phyloP scores from a whole-genome alignment of 2,329 filamentous ascomycete genomes.

The Trichophyton equinum region DNA sequence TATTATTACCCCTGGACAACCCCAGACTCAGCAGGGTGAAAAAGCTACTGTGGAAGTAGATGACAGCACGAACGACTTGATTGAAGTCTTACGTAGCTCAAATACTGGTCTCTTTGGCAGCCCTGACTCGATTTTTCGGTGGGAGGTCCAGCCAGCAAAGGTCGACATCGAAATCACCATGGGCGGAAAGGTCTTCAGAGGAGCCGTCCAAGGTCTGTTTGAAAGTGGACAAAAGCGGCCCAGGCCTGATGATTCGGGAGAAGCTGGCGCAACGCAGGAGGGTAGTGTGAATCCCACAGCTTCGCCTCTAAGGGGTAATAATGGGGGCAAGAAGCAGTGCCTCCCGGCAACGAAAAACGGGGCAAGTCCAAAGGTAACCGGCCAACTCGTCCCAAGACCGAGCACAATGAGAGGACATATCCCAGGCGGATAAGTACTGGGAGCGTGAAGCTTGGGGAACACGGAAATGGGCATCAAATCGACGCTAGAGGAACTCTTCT shows the following conservation, averaged over 20 bases:
- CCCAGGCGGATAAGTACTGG: not conserved
- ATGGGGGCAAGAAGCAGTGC: not conserved
- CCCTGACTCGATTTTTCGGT: not conserved
- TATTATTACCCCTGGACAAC: not conserved
- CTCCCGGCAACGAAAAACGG: no score
- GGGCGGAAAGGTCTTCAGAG: slow-evolving; percentile 10
- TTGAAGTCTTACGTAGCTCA: not conserved
- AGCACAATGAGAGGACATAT: not conserved
- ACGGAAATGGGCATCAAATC: not conserved
- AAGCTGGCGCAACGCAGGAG: no score
- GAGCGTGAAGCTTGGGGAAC: not conserved
- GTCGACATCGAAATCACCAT: slow-evolving; percentile 10
- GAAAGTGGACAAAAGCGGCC: slow-evolving; percentile 1
- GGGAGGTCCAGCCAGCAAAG: slow-evolving; percentile 11
- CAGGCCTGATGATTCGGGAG: not conserved
- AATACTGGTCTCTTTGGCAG: no score
- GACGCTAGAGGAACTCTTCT: not conserved
- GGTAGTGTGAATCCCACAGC: not conserved
- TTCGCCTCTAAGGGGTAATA: not conserved
- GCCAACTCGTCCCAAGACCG: not conserved
- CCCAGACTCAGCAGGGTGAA: not conserved
- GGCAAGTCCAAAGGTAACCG: not conserved
- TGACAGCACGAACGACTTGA: not conserved
- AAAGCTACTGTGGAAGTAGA: not conserved
- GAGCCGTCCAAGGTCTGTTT: slow-evolving; percentile 9